Evolutionary conservation across 164 flowering plant genomes (phyloP), one percentile per base, ranked within the genome.

Genomic region (Magnolia changhungtana): DNA sequence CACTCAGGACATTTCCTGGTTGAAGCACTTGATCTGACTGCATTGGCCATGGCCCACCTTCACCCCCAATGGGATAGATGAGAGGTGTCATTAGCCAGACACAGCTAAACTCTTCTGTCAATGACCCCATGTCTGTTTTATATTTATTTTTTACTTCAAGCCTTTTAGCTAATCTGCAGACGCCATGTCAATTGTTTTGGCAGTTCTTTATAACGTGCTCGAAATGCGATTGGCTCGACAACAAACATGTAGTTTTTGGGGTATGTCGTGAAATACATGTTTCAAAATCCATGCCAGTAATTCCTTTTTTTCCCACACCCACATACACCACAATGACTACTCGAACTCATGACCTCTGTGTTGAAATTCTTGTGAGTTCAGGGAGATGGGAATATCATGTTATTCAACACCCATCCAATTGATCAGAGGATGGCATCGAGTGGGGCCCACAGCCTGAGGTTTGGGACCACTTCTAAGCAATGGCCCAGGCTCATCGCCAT

Each of bases 181-280:
- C 45, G 37, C 18, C 61, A 55, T 55, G 16, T 20, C 66, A 16
- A 69, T 58, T 74, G 50, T 20, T 58, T 63, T 80, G 81, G 81
- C 75, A 86, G 90, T 84, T 85, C 72, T 85, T 85, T 69, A 63
- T 85, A 14, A 82, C 88, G 2, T 87, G 89, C 64, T 79, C 89
- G 3, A 88, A 87, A 80, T 96, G 99, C 49, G 99, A 96, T 69
- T 96, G 99, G 99, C 98, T 96, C 55, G 99, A 96, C 85, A 92
- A 96, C 76, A 96, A 96, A 88, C 99, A 96, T 79, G 97, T 96
- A 16, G 98, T 96, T 11, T 96, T 96, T 74, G 99, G 99, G 95
- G 99, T 96, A 91, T 75, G 90, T 66, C 72, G 45, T 5, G 4
- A 37, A 37, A 37, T 37, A 37, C 7, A 4, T 37, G 45, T 37